These are phyloP conservation scores for Garcia nutans DNA, from an alignment of 345 rosid species.

Conservation along the genomic window DNA sequence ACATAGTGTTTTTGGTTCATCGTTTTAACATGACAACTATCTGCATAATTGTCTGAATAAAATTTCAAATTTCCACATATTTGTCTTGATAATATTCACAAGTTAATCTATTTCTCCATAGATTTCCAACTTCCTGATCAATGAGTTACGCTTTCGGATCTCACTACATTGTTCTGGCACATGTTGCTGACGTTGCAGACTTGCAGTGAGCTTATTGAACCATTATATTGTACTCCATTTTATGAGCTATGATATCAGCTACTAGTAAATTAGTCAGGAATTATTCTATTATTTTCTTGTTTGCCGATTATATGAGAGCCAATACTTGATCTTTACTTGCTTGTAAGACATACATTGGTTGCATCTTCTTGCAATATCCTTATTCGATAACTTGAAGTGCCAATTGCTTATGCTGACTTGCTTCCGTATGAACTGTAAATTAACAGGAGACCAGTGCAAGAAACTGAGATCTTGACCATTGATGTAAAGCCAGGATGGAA, in stretches of 20 bases:
- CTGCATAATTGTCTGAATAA: neutral
- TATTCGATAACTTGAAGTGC: neutral
- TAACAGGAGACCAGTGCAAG: conserved; percentile 63
- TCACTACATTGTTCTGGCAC: neutral
- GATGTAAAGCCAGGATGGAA: conserved; percentile 98
- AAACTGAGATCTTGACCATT: conserved; percentile 80
- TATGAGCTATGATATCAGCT: too few species aligned
- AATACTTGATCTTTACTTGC: neutral
- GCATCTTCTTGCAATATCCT: neutral
- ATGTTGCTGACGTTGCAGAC: neutral
- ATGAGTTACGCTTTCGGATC: neutral
- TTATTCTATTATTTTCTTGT: neutral
- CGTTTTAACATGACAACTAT: neutral
- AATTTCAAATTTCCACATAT: neutral
- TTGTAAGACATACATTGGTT: neutral
- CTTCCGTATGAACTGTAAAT: conserved; percentile 3
- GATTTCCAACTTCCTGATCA: neutral
- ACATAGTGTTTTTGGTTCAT: neutral
- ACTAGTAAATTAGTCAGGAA: neutral
- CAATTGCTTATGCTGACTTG: neutral
- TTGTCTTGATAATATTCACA: neutral
- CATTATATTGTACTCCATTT: neutral
- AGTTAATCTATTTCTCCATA: neutral
- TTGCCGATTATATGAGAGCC: too few species aligned
- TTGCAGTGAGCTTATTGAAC: neutral